Conservation (phyloP, 345 rosid genomes). For the Boechera retrofracta region DNA sequence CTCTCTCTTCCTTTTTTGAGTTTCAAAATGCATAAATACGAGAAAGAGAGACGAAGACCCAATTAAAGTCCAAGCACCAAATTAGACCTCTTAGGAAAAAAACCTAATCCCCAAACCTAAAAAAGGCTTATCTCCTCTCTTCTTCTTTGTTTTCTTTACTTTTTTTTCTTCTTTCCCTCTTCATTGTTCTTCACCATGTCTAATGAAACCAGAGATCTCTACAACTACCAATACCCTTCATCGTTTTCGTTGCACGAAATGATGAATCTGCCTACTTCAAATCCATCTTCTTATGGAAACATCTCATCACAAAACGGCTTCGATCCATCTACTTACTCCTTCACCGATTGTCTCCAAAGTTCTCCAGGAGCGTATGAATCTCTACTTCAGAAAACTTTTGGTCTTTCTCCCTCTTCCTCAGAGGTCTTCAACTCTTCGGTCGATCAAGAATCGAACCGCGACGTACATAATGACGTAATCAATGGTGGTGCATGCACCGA, state of each 20-base stretch:
- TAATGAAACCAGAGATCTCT: constrained; percentile 64
- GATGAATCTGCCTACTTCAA: constrained; percentile 38
- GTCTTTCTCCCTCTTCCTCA: constrained; percentile 57
- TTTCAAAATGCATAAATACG: constrained; percentile 51
- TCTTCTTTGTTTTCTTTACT: constrained; percentile 24
- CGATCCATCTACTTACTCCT: constrained; percentile 56
- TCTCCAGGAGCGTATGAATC: constrained; percentile 56
- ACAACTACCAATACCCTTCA: constrained; percentile 50
- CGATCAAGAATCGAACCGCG: constrained; percentile 47
- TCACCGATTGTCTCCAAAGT: constrained; percentile 65
- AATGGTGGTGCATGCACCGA: constrained; percentile 41
- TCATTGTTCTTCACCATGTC: constrained; percentile 61
- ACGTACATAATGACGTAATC: constrained; percentile 32
- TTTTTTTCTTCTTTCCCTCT: background rate
- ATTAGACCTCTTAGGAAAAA: constrained; percentile 36
- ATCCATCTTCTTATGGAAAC: constrained; percentile 36
- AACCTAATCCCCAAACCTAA: constrained; percentile 42
- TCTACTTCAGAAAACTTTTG: constrained; percentile 55
- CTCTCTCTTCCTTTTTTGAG: constrained; percentile 30
- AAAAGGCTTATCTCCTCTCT: constrained; percentile 37
- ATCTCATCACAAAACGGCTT: constrained; percentile 35
- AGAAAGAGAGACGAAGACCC: constrained; percentile 45
- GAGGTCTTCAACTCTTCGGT: constrained; percentile 55
- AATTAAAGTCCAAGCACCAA: constrained; percentile 46
- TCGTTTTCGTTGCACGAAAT: constrained; percentile 38